Evolutionary conservation across 106 monocot species (phyloP), one percentile per base, ranked within the genome.

Genomic region (Apostasia ramifera): DNA sequence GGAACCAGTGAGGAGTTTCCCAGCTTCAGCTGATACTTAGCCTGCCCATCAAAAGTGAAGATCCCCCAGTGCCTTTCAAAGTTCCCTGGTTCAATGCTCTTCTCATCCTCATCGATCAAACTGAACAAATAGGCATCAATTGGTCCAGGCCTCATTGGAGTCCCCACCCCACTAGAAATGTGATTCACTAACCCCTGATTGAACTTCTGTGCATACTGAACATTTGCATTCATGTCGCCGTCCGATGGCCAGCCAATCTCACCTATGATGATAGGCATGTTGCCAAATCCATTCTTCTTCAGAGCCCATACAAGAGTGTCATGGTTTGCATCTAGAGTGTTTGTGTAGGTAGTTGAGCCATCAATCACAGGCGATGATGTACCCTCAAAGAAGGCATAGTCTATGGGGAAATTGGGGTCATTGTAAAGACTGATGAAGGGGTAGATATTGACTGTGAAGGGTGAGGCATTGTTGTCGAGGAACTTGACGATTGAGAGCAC

Each of bases 181-280:
- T 81, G 89, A 44, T 54, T 78, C 69, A 90, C 49, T 59, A 94
- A 79, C 3, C 94, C 94, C 74, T 94, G 84, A 62, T 87, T 90
- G 74, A 94, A 94, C 45, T 60, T 71, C 39, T 80, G 86, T 1
- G 90, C 94, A 3, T 67, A 74, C 55, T 68, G 78, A 6, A 72
- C 11, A 45, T 89, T 89, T 11, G 95, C 91, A 53, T 86, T 84
- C 76, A 80, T 63, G 74, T 89, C 69, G 1, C 95, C 95, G 44
- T 95, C 95, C 0, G 95, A 91, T 0, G 95, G 95, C 95, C 95
- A 95, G 0, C 95, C 95, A 4, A 91, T 72, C 82, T 95, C 95
- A 5, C 91, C 91, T 6, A 91, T 39, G 13, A 91, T 78, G 63
- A 95, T 78, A 5, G 95, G 83, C 9, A 92, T 73, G 67, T 88